Base-by-base conservation (phyloP, 2,329 filamentous ascomycete species). In the Botrytis hyacinthi region DNA sequence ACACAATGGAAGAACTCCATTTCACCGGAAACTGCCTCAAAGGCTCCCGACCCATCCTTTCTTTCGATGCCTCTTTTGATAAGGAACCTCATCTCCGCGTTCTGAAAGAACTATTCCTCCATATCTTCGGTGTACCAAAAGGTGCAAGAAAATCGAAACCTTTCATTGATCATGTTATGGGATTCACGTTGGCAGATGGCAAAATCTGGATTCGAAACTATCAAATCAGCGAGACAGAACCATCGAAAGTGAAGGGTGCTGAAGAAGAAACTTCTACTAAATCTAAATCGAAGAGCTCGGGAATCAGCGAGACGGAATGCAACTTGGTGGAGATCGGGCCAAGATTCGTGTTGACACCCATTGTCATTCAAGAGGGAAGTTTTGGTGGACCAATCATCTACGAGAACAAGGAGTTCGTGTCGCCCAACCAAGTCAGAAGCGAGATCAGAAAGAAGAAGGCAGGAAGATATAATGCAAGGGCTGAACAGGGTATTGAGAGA, bases 1-100 rank as follows among this genome's bases (percentile, higher is more conserved):
- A 98, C 84, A 98, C 95, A 16, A 97, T 97, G 93, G 94, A 95
- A 80, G 96, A 99, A 83, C 87, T 99, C 51, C 93, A 97, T 81
- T 98, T 99, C 82, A 95, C 94, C 26, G 96, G 96, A 71, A 99
- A 99, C 86, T 98, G 95, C 82, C 86, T 98, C 75, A 98, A 97
- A 84, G 96, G 96, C 74, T 96, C 93, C 42, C 87, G 96, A 51
- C 95, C 96, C 1, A 86, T 99, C 57, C 90, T 99, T 73, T 96
- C 93, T 51, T 99, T 99, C 82, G 96, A 98, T 82, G 88, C 89
- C 71, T 89, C 90, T 29, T 99, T 99, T 83, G 93, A 97, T 75
- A 88, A 88, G 77, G 88, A 93, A 79, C 92, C 94, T 3, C 90
- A 97, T 80, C 90, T 97, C 72, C 88, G 88, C 76, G 86, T 97